Base-by-base conservation (phyloP, 148 eudicot species). In the Chenopodium album region DNA sequence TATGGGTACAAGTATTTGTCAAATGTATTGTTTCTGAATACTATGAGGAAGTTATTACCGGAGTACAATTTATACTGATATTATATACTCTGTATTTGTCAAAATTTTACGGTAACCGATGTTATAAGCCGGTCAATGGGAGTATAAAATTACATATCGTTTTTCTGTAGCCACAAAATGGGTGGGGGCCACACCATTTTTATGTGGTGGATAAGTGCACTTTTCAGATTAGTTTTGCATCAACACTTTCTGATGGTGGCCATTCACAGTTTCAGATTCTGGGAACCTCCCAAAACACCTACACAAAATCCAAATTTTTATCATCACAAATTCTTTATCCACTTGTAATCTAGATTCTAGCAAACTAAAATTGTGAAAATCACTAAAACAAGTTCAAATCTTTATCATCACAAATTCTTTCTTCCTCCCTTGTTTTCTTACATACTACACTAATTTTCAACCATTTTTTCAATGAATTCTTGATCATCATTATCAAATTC, bases 121-220 rank as follows among this genome's bases (percentile, higher is more conserved):
- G 37, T 34, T 4, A 34, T 34, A 34, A 34, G 5, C 41, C 5
- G 41, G 44, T 41, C 44, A 41, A 41, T 41, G 44, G 0, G 7
- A 56, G 4, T 12, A 56, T 17, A 56, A 56, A 56, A 56, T 16
- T 16, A 13, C 1, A 0, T 16, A 13, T 62, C 66, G 2, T 67
- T 10, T 29, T 22, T 16, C n/a, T 32, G 4, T 14, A 14, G 56
- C 62, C 52, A 70, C 76, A 70, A 32, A 52, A 71, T 69, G 13
- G 17, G 29, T 7, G 73, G 62, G 73, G 60, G 2, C 71, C 79
- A 75, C 37, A 1, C 29, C 73, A 50, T 13, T 72, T 9, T 65
- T 81, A 75, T 81, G 83, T 81, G 83, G 83, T 81, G 73, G 54
- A 44, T 28, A 81, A 74, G 78, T 80, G 28, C 34, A 67, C 34